A percentile compares a stretch with the other conserved stretches of the same genome.
Evolutionary conservation across 495 filamentous ascomycete species (phyloP).

Genomic region (Glutinoglossum americanum): DNA sequence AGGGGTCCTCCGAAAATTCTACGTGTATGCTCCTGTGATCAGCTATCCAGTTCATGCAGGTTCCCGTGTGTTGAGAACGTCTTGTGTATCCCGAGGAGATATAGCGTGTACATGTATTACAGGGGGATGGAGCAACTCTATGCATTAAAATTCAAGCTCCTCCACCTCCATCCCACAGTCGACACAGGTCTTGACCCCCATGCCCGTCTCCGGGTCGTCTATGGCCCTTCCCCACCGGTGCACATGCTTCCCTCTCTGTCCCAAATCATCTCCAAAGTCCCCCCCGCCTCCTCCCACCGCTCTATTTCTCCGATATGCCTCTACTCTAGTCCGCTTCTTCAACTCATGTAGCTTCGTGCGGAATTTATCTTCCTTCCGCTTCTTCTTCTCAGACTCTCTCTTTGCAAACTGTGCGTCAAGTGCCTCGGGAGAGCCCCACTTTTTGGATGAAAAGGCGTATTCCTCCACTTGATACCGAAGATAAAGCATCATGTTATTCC

Average conservation of each 20-base stretch:
- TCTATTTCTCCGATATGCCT: conserved; percentile 56
- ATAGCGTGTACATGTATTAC: not conserved
- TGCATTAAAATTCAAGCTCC: conserved; percentile 59
- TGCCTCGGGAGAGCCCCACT: conserved; percentile 69
- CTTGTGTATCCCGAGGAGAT: not conserved
- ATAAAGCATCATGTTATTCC: conserved; percentile 97
- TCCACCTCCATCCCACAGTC: conserved; percentile 95
- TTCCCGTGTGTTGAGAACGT: not conserved
- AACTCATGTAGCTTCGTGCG: conserved; percentile 67
- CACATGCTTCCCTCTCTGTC: conserved; percentile 37
- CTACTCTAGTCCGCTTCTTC: conserved; percentile 82
- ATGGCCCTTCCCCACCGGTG: conserved; percentile 81
- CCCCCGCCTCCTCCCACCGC: conserved; percentile 23
- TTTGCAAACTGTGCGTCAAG: conserved; percentile 79
- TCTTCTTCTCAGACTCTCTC: conserved; percentile 64
- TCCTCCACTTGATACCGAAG: conserved; percentile 85
- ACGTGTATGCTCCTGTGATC: not conserved
- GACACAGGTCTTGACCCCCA: conserved; percentile 63
- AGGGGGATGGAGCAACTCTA: not conserved
- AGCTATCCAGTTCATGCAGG: not conserved
- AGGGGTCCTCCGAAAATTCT: too few species aligned
- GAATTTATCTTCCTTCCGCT: conserved; percentile 77
- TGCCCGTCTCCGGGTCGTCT: conserved; percentile 55
- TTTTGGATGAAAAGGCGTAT: conserved; percentile 60
- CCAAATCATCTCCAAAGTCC: conserved; percentile 59